Percentiles rank a stretch among this genome's conserved stretches.
phyloP scores from a whole-genome alignment of 192 early-diverging fungal species.

The Coemansia sp. region DNA sequence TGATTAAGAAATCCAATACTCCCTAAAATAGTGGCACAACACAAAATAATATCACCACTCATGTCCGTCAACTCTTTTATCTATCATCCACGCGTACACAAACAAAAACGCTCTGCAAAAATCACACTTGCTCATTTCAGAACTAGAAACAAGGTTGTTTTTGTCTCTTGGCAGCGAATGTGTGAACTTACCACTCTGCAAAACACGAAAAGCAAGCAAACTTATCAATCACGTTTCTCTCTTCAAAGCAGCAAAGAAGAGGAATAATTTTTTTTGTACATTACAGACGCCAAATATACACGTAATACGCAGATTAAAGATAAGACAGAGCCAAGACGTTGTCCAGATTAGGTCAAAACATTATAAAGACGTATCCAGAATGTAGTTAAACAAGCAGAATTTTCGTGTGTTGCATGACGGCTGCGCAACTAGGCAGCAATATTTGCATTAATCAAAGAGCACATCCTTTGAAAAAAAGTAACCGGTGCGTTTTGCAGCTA shows the following conservation, averaged over 20 bases:
- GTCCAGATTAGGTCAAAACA: no score
- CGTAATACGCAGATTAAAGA: not conserved
- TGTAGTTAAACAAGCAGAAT: no score
- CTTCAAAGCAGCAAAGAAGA: not conserved
- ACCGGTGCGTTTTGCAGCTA: no score
- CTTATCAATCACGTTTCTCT: slow-evolving; percentile 15
- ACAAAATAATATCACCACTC: not conserved
- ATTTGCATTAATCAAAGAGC: no score
- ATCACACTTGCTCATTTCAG: no score
- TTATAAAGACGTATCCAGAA: no score
- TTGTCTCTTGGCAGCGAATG: not conserved
- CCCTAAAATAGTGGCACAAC: not conserved
- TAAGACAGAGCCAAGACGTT: not conserved
- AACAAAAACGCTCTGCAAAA: no score
- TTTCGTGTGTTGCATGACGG: no score
- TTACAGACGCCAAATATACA: not conserved
- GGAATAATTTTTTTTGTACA: not conserved
- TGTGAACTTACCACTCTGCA: not conserved
- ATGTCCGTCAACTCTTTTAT: not conserved
- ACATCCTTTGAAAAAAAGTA: no score
- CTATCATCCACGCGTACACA: slow-evolving; percentile 9
- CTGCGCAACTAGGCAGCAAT: no score
- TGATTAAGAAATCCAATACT: not conserved
- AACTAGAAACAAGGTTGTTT: not conserved
- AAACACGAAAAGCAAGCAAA: not conserved